Conservation (phyloP, 176 grass and related monocot species). For the Carex kokanica region DNA sequence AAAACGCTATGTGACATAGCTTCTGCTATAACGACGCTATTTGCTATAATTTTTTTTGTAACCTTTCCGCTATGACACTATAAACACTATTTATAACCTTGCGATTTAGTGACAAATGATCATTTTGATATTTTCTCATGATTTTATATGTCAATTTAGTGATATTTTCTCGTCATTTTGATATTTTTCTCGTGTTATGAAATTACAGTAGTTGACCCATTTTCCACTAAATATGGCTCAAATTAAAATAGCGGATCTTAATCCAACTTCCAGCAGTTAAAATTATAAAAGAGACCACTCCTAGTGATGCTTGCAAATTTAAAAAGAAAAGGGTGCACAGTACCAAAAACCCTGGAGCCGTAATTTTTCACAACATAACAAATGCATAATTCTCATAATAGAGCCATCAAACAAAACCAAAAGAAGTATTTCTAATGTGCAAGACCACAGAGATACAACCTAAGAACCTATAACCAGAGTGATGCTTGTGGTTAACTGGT, state of each 20-base stretch:
- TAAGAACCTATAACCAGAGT: background rate
- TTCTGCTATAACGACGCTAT: too few relatives aligned
- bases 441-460: background rate
- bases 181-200: background rate
- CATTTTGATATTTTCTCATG: too few relatives aligned
- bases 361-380: background rate
- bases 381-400: background rate
- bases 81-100: too few relatives aligned
- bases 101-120: too few relatives aligned
- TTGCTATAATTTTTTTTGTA: too few relatives aligned
- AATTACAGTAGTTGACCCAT: background rate
- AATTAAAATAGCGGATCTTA: background rate
- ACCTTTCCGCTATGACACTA: too few relatives aligned
- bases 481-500: background rate
- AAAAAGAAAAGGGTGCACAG: background rate
- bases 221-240: background rate
- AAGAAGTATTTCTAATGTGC: background rate
- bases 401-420: slow-evolving; percentile 1
- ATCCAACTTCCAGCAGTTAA: background rate
- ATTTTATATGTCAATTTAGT: too few relatives aligned
- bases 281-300: background rate
- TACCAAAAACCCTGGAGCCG: background rate
- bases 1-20: too few relatives aligned
- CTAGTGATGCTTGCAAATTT: background rate
- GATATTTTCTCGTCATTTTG: too few relatives aligned